Evolutionary conservation across 2,329 filamentous ascomycete genomes (phyloP).

Genomic region (Talaromyces albobiverticillius): DNA sequence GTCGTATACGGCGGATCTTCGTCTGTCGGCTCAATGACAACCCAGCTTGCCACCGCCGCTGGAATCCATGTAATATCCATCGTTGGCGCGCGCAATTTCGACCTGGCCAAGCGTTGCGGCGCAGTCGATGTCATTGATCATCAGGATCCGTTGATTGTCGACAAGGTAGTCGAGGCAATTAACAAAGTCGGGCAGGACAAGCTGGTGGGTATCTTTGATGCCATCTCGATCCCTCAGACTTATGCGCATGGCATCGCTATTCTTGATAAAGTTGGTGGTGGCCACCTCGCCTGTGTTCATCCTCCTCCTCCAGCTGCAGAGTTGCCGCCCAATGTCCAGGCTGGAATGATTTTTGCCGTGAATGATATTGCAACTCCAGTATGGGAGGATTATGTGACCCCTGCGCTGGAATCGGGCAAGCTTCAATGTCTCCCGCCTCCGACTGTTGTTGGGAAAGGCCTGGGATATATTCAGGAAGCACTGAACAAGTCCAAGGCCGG

Average conservation of each 20-base stretch:
- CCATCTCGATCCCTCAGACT: constrained; percentile 9
- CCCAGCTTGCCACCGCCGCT: constrained; percentile 41
- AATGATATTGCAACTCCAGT: constrained; percentile 24
- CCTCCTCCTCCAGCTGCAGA: constrained; percentile 12
- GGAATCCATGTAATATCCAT: constrained; percentile 39
- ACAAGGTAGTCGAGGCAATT: constrained; percentile 18
- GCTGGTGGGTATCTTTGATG: constrained; percentile 18
- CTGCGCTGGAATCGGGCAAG: constrained; percentile 25
- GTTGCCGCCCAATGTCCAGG: too few species aligned
- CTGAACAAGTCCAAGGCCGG: constrained; percentile 36
- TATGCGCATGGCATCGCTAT: constrained; percentile 6
- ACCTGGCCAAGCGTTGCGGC: constrained; percentile 36
- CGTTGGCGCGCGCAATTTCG: constrained; percentile 28
- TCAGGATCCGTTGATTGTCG: constrained; percentile 21
- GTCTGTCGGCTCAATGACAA: constrained; percentile 41
- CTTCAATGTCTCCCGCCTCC: constrained; percentile 34
- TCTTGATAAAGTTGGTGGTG: constrained; percentile 1
- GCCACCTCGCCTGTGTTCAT: constrained; percentile 4
- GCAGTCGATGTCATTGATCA: constrained; percentile 45
- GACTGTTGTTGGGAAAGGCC: constrained; percentile 36
- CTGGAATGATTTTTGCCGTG: constrained; percentile 12
- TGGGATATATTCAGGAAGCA: constrained; percentile 35
- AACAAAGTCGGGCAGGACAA: constrained; percentile 1
- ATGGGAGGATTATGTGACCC: constrained; percentile 27
- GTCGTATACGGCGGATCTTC: constrained; percentile 45